Conservation (phyloP, 192 early-diverging fungal genomes). For the Coemansia sp. region DNA sequence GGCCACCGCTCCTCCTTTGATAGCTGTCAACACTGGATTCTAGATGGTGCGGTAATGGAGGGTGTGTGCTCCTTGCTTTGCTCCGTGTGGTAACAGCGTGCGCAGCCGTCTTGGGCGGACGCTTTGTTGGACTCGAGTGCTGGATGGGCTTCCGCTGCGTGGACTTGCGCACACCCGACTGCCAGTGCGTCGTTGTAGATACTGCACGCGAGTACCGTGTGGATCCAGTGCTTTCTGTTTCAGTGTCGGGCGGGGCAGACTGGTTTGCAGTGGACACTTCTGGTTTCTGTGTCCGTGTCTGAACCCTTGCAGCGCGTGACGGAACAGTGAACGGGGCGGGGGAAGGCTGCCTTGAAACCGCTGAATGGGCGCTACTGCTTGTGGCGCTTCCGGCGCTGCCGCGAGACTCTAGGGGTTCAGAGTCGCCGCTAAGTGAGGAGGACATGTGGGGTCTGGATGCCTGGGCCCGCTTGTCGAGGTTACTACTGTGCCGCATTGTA, state of each 20-base stretch:
- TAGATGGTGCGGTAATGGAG: background rate
- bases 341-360: constrained; percentile 7
- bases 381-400: background rate
- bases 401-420: constrained; percentile 1
- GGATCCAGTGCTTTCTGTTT: constrained; percentile 1
- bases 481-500: constrained; percentile 7
- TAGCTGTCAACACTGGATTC: background rate
- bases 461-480: constrained; percentile 28
- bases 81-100: background rate
- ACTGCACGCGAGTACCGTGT: background rate
- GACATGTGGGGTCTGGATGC: constrained; percentile 8
- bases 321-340: background rate
- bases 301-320: constrained; percentile 3
- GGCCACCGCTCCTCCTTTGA: no score
- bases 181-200: background rate
- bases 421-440: background rate
- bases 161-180: background rate
- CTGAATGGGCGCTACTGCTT: constrained; percentile 8
- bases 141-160: background rate
- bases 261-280: background rate
- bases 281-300: background rate
- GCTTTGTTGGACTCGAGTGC: constrained; percentile 7
- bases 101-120: background rate
- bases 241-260: background rate
- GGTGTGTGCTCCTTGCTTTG: background rate